Conservation (phyloP, 768 basidiomycete genomes). For the Gloeostereum incarnatum region DNA sequence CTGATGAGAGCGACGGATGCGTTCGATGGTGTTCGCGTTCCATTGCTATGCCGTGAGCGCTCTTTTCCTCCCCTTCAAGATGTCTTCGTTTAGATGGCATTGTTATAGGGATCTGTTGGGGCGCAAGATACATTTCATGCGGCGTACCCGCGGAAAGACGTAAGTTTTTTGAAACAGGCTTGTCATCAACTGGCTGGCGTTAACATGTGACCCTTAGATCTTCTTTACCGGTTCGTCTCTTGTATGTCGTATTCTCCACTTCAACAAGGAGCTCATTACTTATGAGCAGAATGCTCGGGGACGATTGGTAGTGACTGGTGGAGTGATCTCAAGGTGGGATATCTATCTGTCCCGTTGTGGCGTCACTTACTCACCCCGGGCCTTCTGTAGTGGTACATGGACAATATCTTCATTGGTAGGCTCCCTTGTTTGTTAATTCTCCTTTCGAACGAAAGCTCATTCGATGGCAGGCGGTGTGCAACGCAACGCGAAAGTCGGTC, state of each 20-base stretch:
- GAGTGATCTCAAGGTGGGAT: constrained; percentile 61
- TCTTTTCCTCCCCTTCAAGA: too few species aligned
- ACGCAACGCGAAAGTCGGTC: too few species aligned
- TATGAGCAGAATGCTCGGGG: constrained; percentile 49
- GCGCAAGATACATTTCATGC: constrained; percentile 49
- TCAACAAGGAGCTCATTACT: background rate
- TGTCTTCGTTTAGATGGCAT: too few species aligned
- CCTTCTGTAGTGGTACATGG: constrained; percentile 51
- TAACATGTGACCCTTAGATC: constrained; percentile 14
- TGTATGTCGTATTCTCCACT: too few species aligned
- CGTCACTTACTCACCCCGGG: background rate
- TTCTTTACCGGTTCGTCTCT: constrained; percentile 30
- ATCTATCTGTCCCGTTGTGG: background rate
- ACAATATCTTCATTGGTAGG: constrained; percentile 41
- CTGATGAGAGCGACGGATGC: constrained; percentile 44
- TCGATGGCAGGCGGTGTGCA: too few species aligned
- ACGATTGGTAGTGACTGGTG: constrained; percentile 68
- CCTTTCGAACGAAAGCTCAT: background rate
- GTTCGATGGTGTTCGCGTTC: constrained; percentile 56
- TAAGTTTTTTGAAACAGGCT: constrained; percentile 3
- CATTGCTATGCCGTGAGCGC: constrained; percentile 74
- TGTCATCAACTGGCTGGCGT: background rate
- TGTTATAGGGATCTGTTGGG: constrained; percentile 38
- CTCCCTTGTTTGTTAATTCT: background rate
- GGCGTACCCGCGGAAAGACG: constrained; percentile 49